Conservation (phyloP, 306 rosid species). For the Quercus cerris region DNA sequence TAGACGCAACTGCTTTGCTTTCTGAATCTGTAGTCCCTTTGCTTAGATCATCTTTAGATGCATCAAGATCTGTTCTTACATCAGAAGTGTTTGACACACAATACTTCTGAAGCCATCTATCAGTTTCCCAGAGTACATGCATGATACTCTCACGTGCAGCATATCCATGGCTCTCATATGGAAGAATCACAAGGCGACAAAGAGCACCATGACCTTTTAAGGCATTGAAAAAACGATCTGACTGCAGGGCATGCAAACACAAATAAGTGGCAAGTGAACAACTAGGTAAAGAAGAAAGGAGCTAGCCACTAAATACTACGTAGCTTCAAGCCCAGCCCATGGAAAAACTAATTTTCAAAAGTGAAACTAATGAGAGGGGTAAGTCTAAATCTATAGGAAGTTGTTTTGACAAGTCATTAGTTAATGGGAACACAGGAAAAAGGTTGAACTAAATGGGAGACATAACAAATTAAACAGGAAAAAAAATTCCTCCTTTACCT, state of each 20-base stretch:
- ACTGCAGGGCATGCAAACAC: slow-evolving; percentile 48
- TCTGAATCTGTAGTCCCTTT: slow-evolving; percentile 44
- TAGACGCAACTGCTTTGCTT: slow-evolving; percentile 49
- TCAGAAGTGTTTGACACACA: slow-evolving; percentile 51
- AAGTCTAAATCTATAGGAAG: slow-evolving; percentile 10
- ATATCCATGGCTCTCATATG: slow-evolving; percentile 94
- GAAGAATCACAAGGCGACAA: slow-evolving; percentile 89
- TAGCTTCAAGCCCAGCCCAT: neutral
- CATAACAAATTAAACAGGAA: neutral
- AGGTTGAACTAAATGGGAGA: neutral
- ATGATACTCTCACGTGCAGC: slow-evolving; percentile 93
- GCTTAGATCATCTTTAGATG: slow-evolving; percentile 38
- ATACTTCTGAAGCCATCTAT: slow-evolving; percentile 84
- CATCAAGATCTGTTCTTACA: slow-evolving; percentile 33
- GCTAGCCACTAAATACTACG: neutral
- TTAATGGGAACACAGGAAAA: slow-evolving; percentile 2
- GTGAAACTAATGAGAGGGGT: slow-evolving; percentile 1
- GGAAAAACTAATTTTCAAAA: neutral
- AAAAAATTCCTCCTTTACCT: slow-evolving; percentile 44
- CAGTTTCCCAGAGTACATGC: slow-evolving; percentile 99
- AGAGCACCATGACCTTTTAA: slow-evolving; percentile 98
- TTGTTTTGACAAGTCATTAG: slow-evolving; percentile 9
- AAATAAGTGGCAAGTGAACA: slow-evolving; percentile 21
- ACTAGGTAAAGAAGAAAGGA: slow-evolving; percentile 12
- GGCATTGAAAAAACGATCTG: slow-evolving; percentile 95